A percentile compares a stretch with the other conserved stretches of the same genome.
Conservation (phyloP, 371 early-diverging fungal species). For the Mortierella sp. region DNA sequence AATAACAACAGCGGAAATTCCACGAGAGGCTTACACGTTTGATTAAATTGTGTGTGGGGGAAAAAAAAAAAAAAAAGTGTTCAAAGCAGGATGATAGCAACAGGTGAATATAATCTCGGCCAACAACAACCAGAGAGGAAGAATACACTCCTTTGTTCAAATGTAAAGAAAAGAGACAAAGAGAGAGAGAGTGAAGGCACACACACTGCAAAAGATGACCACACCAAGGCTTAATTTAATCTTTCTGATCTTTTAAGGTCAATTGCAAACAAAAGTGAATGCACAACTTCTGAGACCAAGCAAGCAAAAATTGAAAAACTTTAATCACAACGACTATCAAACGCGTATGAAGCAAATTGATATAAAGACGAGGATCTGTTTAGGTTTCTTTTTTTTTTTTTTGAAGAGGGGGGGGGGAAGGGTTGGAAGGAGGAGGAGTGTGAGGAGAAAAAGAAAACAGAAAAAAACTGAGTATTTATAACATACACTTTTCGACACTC, state of each 20-base stretch:
- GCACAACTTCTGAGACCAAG: too few species aligned
- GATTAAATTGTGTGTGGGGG: neutral
- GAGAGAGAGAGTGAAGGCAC: neutral
- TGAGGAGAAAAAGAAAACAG: too few species aligned
- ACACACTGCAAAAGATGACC: slow-evolving; percentile 9
- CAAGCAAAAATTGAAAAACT: too few species aligned
- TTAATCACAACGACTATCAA: too few species aligned
- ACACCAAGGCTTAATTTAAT: slow-evolving; percentile 1
- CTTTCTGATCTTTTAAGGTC: too few species aligned
- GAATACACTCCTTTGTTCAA: neutral
- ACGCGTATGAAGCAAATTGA: too few species aligned
- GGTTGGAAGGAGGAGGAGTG: neutral
- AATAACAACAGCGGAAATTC: neutral
- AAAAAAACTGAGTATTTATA: neutral
- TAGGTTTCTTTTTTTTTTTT: too few species aligned
- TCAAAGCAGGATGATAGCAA: too few species aligned
- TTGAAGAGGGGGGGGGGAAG: neutral
- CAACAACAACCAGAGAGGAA: slow-evolving; percentile 23
- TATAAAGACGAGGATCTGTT: too few species aligned
- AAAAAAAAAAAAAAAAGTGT: neutral
- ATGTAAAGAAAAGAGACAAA: slow-evolving; percentile 8
- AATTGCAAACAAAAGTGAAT: too few species aligned
- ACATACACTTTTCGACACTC: neutral
- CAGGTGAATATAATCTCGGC: neutral
- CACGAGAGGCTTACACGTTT: neutral